Conservation (phyloP, 768 basidiomycete genomes). For the Lyophyllum atratum region DNA sequence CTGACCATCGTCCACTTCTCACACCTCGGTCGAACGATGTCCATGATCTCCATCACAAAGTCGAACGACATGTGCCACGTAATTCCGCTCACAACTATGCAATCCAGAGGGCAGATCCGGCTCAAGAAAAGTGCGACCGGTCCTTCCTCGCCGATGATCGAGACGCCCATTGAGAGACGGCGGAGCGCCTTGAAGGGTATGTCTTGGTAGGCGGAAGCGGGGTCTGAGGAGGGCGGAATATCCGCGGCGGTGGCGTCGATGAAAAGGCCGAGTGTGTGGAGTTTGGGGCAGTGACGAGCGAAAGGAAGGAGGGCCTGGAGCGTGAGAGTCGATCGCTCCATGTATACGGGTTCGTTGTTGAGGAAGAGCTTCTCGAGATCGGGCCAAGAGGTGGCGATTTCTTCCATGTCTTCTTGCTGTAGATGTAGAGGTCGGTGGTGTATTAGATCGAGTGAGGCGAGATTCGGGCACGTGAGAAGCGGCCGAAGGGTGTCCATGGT, state of each 20-base stretch:
- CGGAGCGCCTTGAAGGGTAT: constrained; percentile 33
- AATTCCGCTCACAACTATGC: constrained; percentile 45
- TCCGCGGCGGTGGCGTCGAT: constrained; percentile 35
- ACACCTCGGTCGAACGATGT: constrained; percentile 22
- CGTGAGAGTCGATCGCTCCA: constrained; percentile 32
- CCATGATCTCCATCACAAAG: constrained; percentile 7
- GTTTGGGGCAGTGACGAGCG: constrained; percentile 39
- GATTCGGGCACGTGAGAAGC: constrained; percentile 32
- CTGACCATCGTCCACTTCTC: constrained; percentile 42
- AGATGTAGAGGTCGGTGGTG: constrained; percentile 42
- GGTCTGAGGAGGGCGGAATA: constrained; percentile 17
- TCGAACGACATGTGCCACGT: constrained; percentile 42
- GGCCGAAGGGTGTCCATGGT: constrained; percentile 37
- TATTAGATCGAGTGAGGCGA: constrained; percentile 36
- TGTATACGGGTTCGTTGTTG: constrained; percentile 45
- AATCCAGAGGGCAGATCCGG: constrained; percentile 47
- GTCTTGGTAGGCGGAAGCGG: constrained; percentile 14
- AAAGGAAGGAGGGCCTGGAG: constrained; percentile 42
- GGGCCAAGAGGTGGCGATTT: constrained; percentile 47
- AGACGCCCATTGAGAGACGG: constrained; percentile 51
- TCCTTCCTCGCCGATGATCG: constrained; percentile 42
- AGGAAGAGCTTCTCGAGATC: constrained; percentile 43
- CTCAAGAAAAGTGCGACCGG: constrained; percentile 55
- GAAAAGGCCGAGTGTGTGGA: constrained; percentile 43
- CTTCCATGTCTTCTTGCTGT: constrained; percentile 43